A percentile compares a stretch with the other conserved stretches of the same genome.
These are phyloP conservation scores for Wickerhamomyces strasburgensis DNA, from an alignment of 805 yeast genomes.

Conservation along the genomic window DNA sequence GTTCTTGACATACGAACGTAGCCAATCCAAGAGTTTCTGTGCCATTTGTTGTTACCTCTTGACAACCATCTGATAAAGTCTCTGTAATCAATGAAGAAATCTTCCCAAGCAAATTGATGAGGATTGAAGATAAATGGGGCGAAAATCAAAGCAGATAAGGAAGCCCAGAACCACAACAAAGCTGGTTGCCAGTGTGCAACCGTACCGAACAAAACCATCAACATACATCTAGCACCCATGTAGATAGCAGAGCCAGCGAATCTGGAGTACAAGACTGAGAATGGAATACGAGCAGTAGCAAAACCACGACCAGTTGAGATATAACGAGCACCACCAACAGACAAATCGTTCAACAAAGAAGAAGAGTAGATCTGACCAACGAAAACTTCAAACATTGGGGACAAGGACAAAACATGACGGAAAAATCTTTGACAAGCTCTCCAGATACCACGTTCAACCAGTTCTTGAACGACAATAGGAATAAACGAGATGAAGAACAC, in stretches of 20 bases:
- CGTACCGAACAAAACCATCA: constrained; percentile 68
- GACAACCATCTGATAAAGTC: constrained; percentile 87
- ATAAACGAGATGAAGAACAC: constrained; percentile 77
- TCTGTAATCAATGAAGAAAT: constrained; percentile 93
- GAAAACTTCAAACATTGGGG: constrained; percentile 81
- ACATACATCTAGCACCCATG: constrained; percentile 75
- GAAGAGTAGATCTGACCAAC: constrained; percentile 76
- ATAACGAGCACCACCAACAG: constrained; percentile 84
- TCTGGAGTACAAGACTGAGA: constrained; percentile 67
- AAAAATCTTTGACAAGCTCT: constrained; percentile 64
- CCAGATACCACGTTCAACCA: constrained; percentile 78
- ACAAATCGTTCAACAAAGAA: constrained; percentile 63
- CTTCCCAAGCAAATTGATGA: constrained; percentile 95
- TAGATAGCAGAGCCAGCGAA: constrained; percentile 80
- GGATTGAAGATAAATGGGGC: constrained; percentile 97
- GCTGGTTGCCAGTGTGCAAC: constrained; percentile 89
- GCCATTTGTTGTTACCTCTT: constrained; percentile 88
- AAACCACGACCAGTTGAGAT: constrained; percentile 85
- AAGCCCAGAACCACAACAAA: constrained; percentile 95
- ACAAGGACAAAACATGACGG: constrained; percentile 63
- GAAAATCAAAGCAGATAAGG: constrained; percentile 78
- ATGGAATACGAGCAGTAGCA: constrained; percentile 76
- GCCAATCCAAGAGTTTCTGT: constrained; percentile 86
- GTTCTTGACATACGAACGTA: constrained; percentile 79
- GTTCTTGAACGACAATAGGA: constrained; percentile 74